Conservation (phyloP, 2,329 filamentous ascomycete species). For the Xylariaceae sp. region DNA sequence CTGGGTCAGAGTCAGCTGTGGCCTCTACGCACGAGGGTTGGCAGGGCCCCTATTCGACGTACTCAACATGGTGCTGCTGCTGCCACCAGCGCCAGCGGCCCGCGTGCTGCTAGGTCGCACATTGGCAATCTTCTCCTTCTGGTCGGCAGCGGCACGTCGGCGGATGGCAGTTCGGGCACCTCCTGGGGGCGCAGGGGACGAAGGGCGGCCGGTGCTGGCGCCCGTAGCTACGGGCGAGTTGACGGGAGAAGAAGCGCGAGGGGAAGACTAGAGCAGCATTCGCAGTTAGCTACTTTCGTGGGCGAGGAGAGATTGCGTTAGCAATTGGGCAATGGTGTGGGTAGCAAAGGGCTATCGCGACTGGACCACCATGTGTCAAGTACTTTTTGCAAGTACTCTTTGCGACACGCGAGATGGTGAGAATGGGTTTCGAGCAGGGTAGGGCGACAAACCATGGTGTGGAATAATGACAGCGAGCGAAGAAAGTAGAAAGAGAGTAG, state of each 20-base stretch:
- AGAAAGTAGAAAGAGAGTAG: background rate
- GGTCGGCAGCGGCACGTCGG: slow-evolving; percentile 90
- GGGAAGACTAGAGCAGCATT: slow-evolving; percentile 47
- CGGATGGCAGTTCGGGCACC: slow-evolving; percentile 94
- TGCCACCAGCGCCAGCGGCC: slow-evolving; percentile 89
- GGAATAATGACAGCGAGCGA: background rate
- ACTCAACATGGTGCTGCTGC: slow-evolving; percentile 98
- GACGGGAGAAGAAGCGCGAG: slow-evolving; percentile 57
- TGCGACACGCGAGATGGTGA: slow-evolving; percentile 6
- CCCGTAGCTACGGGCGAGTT: slow-evolving; percentile 59
- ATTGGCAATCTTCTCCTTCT: slow-evolving; percentile 97
- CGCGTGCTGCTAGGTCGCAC: slow-evolving; percentile 86
- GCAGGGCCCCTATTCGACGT: slow-evolving; percentile 39
- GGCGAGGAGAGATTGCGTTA: slow-evolving; percentile 2
- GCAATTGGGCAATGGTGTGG: too few species aligned
- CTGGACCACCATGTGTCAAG: background rate
- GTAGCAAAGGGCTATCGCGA: background rate
- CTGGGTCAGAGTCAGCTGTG: slow-evolving; percentile 40
- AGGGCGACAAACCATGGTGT: slow-evolving; percentile 15
- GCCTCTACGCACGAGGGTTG: background rate
- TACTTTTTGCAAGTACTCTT: slow-evolving; percentile 5
- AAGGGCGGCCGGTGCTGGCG: slow-evolving; percentile 69
- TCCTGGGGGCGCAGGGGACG: slow-evolving; percentile 84
- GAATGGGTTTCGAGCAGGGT: background rate
- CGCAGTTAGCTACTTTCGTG: slow-evolving; percentile 2